These are phyloP conservation scores for Neohortaea acidophila DNA, from an alignment of 495 filamentous ascomycete species.

Conservation along the genomic window DNA sequence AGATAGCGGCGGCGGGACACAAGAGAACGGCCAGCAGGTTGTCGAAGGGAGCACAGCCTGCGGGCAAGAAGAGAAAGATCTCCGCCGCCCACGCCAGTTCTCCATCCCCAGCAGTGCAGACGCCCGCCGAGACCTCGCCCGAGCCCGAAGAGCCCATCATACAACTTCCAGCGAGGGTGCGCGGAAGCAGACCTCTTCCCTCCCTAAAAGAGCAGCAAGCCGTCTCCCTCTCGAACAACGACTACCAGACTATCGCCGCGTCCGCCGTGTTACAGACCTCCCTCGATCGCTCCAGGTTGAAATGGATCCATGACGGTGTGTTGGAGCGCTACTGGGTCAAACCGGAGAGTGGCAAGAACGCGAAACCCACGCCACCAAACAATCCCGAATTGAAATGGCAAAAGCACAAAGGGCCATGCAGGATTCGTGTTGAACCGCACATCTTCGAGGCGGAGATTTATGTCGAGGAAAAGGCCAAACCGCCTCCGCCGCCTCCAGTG, in stretches of 20 bases:
- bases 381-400: conserved; percentile 81
- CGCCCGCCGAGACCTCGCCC: conserved; percentile 3
- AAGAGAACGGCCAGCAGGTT: conserved; percentile 7
- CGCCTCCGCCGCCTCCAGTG: conserved; percentile 39
- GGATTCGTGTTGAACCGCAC: conserved; percentile 80
- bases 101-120: not conserved
- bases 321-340: conserved; percentile 93
- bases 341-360: conserved; percentile 32
- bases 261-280: conserved; percentile 78
- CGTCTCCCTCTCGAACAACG: conserved; percentile 42
- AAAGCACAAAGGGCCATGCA: conserved; percentile 63
- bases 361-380: conserved; percentile 36
- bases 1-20: conserved; percentile 1
- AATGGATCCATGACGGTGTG: conserved; percentile 76
- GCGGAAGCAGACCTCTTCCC: conserved; percentile 57
- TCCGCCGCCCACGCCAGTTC: conserved; percentile 1
- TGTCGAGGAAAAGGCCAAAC: conserved; percentile 55
- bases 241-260: conserved; percentile 56
- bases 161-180: conserved; percentile 48
- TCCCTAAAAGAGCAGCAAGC: conserved; percentile 55
- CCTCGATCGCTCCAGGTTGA: conserved; percentile 65
- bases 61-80: conserved; percentile 23
- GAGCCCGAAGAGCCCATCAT: conserved; percentile 33
- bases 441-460: conserved; percentile 77
- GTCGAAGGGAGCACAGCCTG: conserved; percentile 16